These are phyloP conservation scores for Solanum medicagineum DNA, from an alignment of 257 asterid genomes.

Conservation along the genomic window DNA sequence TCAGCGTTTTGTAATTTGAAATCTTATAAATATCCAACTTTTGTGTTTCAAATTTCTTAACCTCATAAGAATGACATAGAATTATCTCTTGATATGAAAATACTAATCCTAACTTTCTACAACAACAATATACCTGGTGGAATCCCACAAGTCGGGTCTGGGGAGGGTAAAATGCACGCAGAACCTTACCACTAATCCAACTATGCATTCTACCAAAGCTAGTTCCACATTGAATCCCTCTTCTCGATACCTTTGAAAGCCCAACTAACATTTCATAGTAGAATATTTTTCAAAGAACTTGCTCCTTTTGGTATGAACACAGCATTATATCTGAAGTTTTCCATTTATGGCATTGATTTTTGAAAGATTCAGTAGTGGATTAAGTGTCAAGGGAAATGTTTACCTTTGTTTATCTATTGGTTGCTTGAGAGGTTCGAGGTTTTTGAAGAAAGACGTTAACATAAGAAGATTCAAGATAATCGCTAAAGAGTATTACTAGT, in stretches of 20 bases:
- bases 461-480: background rate
- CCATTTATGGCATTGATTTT: background rate
- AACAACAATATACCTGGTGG: no score
- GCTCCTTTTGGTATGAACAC: background rate
- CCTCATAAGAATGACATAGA: background rate
- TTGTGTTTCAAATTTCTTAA: background rate
- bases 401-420: background rate
- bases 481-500: background rate
- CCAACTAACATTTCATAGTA: background rate
- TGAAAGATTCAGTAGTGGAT: background rate
- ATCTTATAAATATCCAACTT: background rate
- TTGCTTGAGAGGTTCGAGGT: background rate
- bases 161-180: no score
- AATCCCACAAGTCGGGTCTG: no score
- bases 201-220: background rate
- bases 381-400: background rate
- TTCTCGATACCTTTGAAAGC: background rate
- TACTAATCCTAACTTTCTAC: background rate
- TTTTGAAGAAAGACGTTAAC: background rate
- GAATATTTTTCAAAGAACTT: background rate
- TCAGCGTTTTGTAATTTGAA: background rate
- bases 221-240: background rate
- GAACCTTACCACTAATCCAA: no score
- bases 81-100: background rate
- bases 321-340: background rate